A percentile compares a stretch with the other conserved stretches of the same genome.
Evolutionary conservation across 306 rosid genomes (phyloP).

Genomic region (Vicia villosa): DNA sequence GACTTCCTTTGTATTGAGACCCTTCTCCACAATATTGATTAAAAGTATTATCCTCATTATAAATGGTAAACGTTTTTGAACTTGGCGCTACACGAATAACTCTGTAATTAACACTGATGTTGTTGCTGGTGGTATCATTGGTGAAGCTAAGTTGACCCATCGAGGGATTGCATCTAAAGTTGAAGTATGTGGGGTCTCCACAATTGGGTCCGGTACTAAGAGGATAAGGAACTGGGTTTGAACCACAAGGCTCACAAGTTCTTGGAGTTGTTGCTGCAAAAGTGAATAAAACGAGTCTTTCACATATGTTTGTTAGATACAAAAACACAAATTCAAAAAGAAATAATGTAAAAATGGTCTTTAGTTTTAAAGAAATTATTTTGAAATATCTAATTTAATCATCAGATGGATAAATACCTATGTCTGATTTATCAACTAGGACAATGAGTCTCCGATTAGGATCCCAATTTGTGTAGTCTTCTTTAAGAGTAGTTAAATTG

Average conservation of each 20-base stretch:
- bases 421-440: not conserved
- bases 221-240: slow-evolving; percentile 52
- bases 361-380: too few relatives aligned
- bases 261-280: slow-evolving; percentile 39
- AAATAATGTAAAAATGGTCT: too few relatives aligned
- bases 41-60: not conserved
- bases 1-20: not conserved
- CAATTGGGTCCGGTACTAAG: slow-evolving; percentile 43
- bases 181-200: slow-evolving; percentile 44
- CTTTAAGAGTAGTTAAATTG: slow-evolving; percentile 30
- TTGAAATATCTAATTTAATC: too few relatives aligned
- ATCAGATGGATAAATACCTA: too few relatives aligned
- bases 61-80: not conserved
- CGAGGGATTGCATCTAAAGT: slow-evolving; percentile 25
- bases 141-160: slow-evolving; percentile 35
- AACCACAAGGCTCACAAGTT: slow-evolving; percentile 52
- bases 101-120: not conserved
- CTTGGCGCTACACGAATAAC: not conserved
- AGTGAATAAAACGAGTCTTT: too few relatives aligned
- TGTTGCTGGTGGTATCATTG: not conserved
- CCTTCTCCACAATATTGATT: not conserved
- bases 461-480: not conserved
- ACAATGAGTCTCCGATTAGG: not conserved
- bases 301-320: too few relatives aligned
- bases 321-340: too few relatives aligned